Evolutionary conservation across 2,329 filamentous ascomycete species (phyloP).

Genomic region (Alternaria tenuissima): DNA sequence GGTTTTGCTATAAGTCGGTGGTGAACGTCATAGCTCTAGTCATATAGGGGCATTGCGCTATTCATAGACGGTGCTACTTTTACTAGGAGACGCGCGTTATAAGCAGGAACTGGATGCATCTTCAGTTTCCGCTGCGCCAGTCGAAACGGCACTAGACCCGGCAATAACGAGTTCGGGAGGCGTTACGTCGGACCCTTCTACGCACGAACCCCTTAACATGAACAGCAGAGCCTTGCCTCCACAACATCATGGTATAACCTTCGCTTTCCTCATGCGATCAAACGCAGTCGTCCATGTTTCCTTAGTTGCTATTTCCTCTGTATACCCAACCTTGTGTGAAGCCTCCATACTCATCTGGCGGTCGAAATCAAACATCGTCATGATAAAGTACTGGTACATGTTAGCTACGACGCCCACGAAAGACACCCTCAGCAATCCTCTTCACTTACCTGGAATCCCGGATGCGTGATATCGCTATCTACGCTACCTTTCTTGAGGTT

Average conservation of each 20-base stretch:
- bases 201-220: not conserved
- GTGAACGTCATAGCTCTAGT: slow-evolving; percentile 17
- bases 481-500: slow-evolving; percentile 51
- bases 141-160: not conserved
- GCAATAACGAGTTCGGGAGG: not conserved
- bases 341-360: slow-evolving; percentile 56
- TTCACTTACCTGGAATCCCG: slow-evolving; percentile 39
- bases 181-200: not conserved
- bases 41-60: slow-evolving; percentile 10
- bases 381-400: slow-evolving; percentile 38
- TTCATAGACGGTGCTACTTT: not conserved
- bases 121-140: not conserved
- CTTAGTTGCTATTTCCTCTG: slow-evolving; percentile 49
- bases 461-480: slow-evolving; percentile 54
- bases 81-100: not conserved
- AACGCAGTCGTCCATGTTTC: slow-evolving; percentile 57
- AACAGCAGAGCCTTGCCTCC: not conserved
- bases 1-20: not conserved
- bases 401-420: slow-evolving; percentile 6
- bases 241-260: slow-evolving; percentile 47
- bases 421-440: not conserved
- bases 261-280: slow-evolving; percentile 53
- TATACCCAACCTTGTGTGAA: slow-evolving; percentile 51
- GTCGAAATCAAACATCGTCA: slow-evolving; percentile 57
- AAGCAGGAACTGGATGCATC: not conserved